Conservation (phyloP, 176 grass and related monocot genomes). For the Oryza nivara region DNA sequence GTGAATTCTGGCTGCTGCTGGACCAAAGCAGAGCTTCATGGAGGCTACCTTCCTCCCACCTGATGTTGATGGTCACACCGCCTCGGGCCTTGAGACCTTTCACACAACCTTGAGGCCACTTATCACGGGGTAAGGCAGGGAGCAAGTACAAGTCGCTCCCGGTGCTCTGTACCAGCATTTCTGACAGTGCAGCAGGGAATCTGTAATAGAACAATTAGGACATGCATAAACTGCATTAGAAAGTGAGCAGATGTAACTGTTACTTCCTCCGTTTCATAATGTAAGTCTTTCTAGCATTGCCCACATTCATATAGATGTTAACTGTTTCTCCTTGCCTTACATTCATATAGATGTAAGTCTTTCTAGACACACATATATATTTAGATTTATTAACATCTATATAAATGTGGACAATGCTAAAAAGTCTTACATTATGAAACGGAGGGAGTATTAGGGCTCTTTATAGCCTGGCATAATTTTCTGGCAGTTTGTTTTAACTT, state of each 20-base stretch:
- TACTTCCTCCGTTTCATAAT: too few relatives aligned
- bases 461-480: neutral
- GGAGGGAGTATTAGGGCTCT: neutral
- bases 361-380: too few relatives aligned
- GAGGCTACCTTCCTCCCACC: constrained; percentile 83
- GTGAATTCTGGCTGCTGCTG: constrained; percentile 39
- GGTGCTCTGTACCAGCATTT: constrained; percentile 90
- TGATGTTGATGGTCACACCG: constrained; percentile 63
- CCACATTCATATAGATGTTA: too few relatives aligned
- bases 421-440: too few relatives aligned
- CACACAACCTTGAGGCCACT: constrained; percentile 77
- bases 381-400: too few relatives aligned
- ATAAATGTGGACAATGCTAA: too few relatives aligned
- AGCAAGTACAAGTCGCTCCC: constrained; percentile 70
- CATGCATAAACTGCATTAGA: neutral
- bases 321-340: too few relatives aligned
- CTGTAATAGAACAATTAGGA: constrained; percentile 48
- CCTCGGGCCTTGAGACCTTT: constrained; percentile 86
- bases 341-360: too few relatives aligned
- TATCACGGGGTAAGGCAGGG: constrained; percentile 67
- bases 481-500: neutral
- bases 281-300: too few relatives aligned
- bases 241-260: neutral
- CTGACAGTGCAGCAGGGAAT: constrained; percentile 77
- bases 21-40: constrained; percentile 80